These are phyloP conservation scores for Lactarius sp. DNA, from an alignment of 768 basidiomycete species.

Conservation along the genomic window DNA sequence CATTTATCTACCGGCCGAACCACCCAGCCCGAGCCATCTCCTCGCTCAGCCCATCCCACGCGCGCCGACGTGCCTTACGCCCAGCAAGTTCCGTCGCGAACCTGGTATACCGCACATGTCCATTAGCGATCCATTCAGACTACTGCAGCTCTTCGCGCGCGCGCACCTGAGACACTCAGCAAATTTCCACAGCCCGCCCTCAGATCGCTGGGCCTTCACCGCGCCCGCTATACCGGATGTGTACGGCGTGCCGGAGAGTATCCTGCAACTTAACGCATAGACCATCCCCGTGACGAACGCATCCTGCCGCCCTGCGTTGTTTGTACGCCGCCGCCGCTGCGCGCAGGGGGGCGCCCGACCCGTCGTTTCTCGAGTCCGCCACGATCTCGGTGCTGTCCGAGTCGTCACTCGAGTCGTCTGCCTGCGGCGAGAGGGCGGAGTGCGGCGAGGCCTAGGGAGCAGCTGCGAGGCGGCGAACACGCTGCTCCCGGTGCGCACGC, in stretches of 20 bases:
- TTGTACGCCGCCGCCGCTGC: conserved; percentile 34
- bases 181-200: conserved; percentile 60
- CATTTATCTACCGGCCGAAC: too few relatives aligned
- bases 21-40: conserved; percentile 57
- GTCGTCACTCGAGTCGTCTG: conserved; percentile 54
- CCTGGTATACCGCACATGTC: conserved; percentile 34
- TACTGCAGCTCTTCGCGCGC: too few relatives aligned
- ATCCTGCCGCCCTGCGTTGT: conserved; percentile 77
- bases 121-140: too few relatives aligned
- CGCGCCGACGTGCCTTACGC: conserved; percentile 56
- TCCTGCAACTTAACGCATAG: conserved; percentile 64
- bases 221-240: conserved; percentile 43
- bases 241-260: conserved; percentile 72
- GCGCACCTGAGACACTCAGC: conserved; percentile 76
- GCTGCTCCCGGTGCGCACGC: conserved; percentile 68
- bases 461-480: conserved; percentile 40
- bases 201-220: conserved; percentile 23
- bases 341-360: conserved; percentile 26
- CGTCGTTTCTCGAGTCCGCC: conserved; percentile 29
- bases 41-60: conserved; percentile 45
- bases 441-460: too few relatives aligned
- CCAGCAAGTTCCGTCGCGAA: conserved; percentile 44
- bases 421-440: conserved; percentile 39
- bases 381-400: conserved; percentile 31
- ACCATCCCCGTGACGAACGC: conserved; percentile 89